Base-by-base conservation (phyloP, 768 basidiomycete genomes). In the Tricholoma terreum region DNA sequence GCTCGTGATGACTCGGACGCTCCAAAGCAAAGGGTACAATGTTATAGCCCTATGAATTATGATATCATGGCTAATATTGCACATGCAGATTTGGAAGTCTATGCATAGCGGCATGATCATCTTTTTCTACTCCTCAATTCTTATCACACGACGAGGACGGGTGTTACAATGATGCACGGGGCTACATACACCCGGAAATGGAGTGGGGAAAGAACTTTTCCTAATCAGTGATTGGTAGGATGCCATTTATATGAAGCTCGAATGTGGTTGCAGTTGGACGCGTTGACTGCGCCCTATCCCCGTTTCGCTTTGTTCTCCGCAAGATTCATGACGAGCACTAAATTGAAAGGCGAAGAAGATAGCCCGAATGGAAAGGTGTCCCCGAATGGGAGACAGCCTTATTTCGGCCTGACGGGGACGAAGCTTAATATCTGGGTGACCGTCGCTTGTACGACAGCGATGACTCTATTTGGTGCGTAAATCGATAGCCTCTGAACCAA, bases 371-470 rank as follows among this genome's bases (percentile, higher is more conserved):
- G 22, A 19, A 63, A 64, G 58, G 63, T 48, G 24, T 27, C 24
- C 14, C 27, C 19, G 38, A 34, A 21, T 27, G n/a, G 30, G 15
- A 63, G 64, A 57, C 63, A 48, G 50, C 76, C 75, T 7, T 79
- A 80, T 58, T 65, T 78, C 56, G 78, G 79, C 11, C 62, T 80
- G 61, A 80, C 76, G 6, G 79, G 79, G 7, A 70, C 68, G 14
- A 69, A 65, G 50, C 75, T 81, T 50, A 78, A 79, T 52, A 65
- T 72, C 33, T 80, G 79, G 78, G 71, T 80, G 4, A 76, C 77
- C 3, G 76, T 81, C 15, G 78, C 79, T 12, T 81, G 80, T 59
- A 78, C 76, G 11, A 79, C 79, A 9, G 79, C 79, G 7, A 81
- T 81, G 80, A 76, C 76, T 2, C 69, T 81, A 1, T 81, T 80